Conservation (phyloP, 164 flowering plant species). For the Chimonanthus salicifolius region DNA sequence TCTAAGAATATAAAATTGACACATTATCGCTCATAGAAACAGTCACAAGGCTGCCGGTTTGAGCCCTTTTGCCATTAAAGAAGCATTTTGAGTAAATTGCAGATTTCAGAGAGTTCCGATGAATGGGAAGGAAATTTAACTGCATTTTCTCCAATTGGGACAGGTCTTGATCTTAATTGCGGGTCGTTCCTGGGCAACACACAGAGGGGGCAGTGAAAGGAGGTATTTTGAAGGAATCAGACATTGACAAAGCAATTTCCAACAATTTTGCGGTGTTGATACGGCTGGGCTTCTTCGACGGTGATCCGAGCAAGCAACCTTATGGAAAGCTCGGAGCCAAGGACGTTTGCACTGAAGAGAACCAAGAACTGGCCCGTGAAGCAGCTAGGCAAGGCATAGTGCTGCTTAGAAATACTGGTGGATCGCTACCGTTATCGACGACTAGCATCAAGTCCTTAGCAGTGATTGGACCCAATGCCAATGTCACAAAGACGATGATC, state of each 20-base stretch:
- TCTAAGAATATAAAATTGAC: no score
- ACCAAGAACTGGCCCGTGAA: constrained; percentile 73
- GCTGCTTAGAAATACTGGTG: constrained; percentile 59
- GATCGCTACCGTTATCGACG: constrained; percentile 60
- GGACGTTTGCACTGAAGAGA: constrained; percentile 60
- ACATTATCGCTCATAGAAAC: no score
- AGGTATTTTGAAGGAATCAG: constrained; percentile 49
- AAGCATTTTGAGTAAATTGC: no score
- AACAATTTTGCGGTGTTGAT: constrained; percentile 67
- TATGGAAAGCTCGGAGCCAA: constrained; percentile 73
- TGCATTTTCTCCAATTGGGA: background rate
- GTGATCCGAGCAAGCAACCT: constrained; percentile 54
- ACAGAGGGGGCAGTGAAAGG: constrained; percentile 59
- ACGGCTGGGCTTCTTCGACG: constrained; percentile 90
- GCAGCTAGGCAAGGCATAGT: constrained; percentile 95
- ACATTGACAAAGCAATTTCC: constrained; percentile 50
- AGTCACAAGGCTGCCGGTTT: no score
- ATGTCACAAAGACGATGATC: constrained; percentile 86
- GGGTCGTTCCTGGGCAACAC: constrained; percentile 56
- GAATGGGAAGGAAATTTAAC: no score
- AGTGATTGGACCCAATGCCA: constrained; percentile 91
- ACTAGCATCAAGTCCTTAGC: constrained; percentile 65
- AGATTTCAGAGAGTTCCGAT: no score
- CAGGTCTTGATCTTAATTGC: constrained; percentile 85
- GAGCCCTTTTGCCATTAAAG: no score